Evolutionary conservation across 768 basidiomycete species (phyloP).

Genomic region (Obba rivulosa): DNA sequence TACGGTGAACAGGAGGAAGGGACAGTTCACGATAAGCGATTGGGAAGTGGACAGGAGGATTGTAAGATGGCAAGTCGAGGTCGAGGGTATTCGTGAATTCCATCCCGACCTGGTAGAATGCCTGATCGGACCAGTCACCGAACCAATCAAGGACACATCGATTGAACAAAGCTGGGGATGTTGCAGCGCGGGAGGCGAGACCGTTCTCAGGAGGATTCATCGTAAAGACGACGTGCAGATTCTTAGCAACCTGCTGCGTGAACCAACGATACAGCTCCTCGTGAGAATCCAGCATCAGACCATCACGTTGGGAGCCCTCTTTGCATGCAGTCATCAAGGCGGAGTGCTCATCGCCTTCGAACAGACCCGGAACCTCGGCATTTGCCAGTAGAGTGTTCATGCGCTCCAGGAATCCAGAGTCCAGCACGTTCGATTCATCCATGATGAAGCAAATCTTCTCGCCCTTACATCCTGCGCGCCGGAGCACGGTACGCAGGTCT

Average conservation of each 20-base stretch:
- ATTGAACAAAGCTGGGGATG: constrained; percentile 97
- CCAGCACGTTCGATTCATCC: constrained; percentile 99
- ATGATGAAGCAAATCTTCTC: constrained; percentile 99
- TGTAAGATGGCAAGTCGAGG: constrained; percentile 81
- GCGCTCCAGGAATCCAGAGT: constrained; percentile 98
- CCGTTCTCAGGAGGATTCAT: constrained; percentile 99
- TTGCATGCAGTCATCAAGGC: constrained; percentile 99
- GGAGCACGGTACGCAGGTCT: constrained; percentile 90
- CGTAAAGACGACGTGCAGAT: constrained; percentile 97
- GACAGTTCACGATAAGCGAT: constrained; percentile 79
- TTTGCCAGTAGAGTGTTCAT: constrained; percentile 99
- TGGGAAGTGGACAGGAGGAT: constrained; percentile 79
- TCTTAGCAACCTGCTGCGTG: constrained; percentile 96
- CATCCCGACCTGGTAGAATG: constrained; percentile 95
- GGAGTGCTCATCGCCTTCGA: constrained; percentile 98
- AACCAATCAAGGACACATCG: constrained; percentile 99
- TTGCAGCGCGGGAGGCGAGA: constrained; percentile 91
- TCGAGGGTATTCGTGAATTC: constrained; percentile 95
- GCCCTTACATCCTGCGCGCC: constrained; percentile 94
- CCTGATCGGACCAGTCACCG: constrained; percentile 98
- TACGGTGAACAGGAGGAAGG: constrained; percentile 85
- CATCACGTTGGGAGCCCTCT: constrained; percentile 98
- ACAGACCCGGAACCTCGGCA: constrained; percentile 99
- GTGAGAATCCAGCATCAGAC: constrained; percentile 95
- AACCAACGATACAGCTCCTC: constrained; percentile 99